Conservation (phyloP, 192 early-diverging fungal genomes). For the Borealophlyctis nickersoniae region DNA sequence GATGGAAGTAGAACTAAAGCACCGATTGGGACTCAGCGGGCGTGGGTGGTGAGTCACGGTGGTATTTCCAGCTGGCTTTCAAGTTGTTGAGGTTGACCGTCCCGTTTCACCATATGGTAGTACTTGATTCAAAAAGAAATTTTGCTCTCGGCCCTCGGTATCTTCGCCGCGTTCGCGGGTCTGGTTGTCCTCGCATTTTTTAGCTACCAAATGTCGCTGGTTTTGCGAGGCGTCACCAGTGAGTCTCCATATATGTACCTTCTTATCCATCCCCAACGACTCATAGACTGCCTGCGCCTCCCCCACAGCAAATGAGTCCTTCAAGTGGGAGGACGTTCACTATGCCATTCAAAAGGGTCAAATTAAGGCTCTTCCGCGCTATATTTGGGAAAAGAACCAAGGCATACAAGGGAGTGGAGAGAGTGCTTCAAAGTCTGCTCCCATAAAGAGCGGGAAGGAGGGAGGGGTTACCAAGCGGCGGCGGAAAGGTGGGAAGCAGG, state of each 20-base stretch:
- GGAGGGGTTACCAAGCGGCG: not conserved
- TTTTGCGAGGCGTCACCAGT: conserved; percentile 38
- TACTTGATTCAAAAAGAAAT: conserved; percentile 34
- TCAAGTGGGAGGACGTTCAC: conserved; percentile 51
- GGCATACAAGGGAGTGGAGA: not conserved
- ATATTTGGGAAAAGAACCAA: conserved; percentile 5
- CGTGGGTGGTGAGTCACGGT: conserved; percentile 30
- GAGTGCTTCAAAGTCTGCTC: not conserved
- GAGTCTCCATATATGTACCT: not conserved
- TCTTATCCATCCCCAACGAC: conserved; percentile 20
- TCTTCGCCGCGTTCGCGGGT: conserved; percentile 38
- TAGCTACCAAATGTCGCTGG: conserved; percentile 36
- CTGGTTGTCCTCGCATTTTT: conserved; percentile 39
- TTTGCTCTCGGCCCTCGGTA: conserved; percentile 30
- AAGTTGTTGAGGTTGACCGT: not conserved
- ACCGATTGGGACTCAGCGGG: conserved; percentile 29
- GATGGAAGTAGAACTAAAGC: conserved; percentile 4
- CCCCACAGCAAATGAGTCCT: conserved; percentile 48
- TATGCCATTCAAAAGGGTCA: conserved; percentile 30
- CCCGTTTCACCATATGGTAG: conserved; percentile 6
- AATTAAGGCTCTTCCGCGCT: conserved; percentile 24
- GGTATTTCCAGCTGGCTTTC: not conserved
- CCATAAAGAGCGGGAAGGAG: not conserved
- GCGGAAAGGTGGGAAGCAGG: not conserved
- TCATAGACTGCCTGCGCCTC: too few relatives aligned